A percentile compares a stretch with the other conserved stretches of the same genome.
phyloP scores from a whole-genome alignment of 192 early-diverging fungal genomes.

The Spinellus fusiger region DNA sequence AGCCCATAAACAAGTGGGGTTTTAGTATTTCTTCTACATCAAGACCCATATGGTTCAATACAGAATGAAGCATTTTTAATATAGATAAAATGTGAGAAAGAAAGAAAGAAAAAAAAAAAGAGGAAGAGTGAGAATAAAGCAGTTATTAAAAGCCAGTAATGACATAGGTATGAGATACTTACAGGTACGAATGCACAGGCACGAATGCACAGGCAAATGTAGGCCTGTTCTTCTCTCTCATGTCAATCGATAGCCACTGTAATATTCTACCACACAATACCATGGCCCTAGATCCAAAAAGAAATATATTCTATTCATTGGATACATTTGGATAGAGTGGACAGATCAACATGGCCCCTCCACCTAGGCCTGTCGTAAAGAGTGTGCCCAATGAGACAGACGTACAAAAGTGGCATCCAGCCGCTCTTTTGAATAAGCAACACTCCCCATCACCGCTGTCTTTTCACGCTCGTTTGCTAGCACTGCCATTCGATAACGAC shows the following conservation, averaged over 20 bases:
- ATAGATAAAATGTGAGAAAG: conserved; percentile 1
- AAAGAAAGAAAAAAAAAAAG: conserved; percentile 3
- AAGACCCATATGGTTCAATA: conserved; percentile 18
- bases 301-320: no score
- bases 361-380: not conserved
- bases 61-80: conserved; percentile 7
- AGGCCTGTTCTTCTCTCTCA: no score
- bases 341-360: no score
- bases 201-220: no score
- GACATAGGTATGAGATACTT: no score
- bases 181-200: no score
- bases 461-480: not conserved
- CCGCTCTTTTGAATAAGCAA: not conserved
- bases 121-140: not conserved
- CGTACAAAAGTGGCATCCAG: not conserved
- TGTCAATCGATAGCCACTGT: no score
- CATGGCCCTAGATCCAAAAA: no score
- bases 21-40: conserved; percentile 15
- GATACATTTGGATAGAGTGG: no score
- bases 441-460: not conserved
- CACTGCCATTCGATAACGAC: not conserved
- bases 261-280: no score
- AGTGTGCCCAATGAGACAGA: not conserved
- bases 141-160: no score
- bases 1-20: conserved; percentile 27